phyloP scores from a whole-genome alignment of 176 grass and related monocot species.

The Carex parvula region DNA sequence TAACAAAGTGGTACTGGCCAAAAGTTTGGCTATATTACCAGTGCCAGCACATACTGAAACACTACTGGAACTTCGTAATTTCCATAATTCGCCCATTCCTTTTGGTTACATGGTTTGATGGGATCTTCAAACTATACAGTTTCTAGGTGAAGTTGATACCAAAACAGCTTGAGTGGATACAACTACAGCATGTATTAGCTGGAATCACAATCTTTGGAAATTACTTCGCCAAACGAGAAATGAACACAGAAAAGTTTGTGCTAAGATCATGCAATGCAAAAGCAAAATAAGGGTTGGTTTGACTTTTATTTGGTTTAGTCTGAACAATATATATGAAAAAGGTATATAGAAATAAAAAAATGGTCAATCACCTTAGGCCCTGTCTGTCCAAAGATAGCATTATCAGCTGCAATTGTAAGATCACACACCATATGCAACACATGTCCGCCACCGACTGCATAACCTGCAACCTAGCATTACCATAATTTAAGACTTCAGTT shows the following conservation, averaged over 20 bases:
- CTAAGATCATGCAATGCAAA: neutral
- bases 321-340: neutral
- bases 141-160: neutral
- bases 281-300: neutral
- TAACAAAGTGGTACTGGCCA: neutral
- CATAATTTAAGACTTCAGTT: neutral
- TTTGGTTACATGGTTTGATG: neutral
- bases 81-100: neutral
- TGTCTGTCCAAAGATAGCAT: conserved; percentile 86
- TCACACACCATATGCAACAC: conserved; percentile 93
- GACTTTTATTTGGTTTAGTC: neutral
- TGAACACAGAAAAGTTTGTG: neutral
- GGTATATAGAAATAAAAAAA: neutral
- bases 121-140: neutral
- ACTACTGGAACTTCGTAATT: neutral
- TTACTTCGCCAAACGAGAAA: neutral
- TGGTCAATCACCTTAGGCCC: conserved; percentile 64
- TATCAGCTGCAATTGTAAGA: conserved; percentile 84
- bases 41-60: neutral
- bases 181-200: neutral
- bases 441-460: conserved; percentile 86
- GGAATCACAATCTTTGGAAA: neutral
- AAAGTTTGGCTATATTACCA: neutral
- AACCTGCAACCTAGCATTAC: conserved; percentile 65
- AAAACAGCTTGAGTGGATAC: neutral